Base-by-base conservation (phyloP, 192 early-diverging fungal genomes). In the Coemansia sp. region DNA sequence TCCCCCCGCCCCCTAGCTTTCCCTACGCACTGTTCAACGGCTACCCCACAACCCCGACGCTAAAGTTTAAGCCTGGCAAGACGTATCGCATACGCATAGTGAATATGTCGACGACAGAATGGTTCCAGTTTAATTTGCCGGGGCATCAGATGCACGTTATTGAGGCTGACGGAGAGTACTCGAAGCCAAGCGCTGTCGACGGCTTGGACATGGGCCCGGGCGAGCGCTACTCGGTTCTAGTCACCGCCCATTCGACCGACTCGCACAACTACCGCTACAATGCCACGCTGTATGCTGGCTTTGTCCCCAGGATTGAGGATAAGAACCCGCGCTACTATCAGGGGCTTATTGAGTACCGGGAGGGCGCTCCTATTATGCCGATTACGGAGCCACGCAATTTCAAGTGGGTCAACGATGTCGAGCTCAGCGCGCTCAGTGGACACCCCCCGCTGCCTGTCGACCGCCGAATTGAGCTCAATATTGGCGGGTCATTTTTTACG, bases 1-100 rank as follows among this genome's bases (percentile, higher is more conserved):
- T 61, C 75, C 89, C 70, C 77, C 90, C 71, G 66, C 84, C 65
- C 76, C 79, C 40, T 63, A 89, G 67, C 80, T 92, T 53, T 86
- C 87, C 39, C 1, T 60, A 50, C 51, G 63, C 70, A 0, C 20
- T 78, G 42, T 63, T 78, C 3, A 66, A 78, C 57, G 76, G 76
- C 35, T 70, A 70, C 13, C 20, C 53, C 1, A 70, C 89, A 57
- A 13, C 10, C 13, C 53, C 53, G 5, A 35, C 14, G 3, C 53
- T 56, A 31, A 62, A 56, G 31, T 88, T 95, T 69, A 66, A 65
- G n/a, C 84, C 89, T 2, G 89, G 88, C 39, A 92, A 91, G 76
- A 89, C 84, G 14, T 92, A 92, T 76, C 88, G 91, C 62, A 65
- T 95, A 59, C 87, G 91, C 10, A 42, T 95, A 31, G 83, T 95